These are phyloP conservation scores for Marasmius fiardii DNA, from an alignment of 1,284 basidiomycete species.

Conservation along the genomic window DNA sequence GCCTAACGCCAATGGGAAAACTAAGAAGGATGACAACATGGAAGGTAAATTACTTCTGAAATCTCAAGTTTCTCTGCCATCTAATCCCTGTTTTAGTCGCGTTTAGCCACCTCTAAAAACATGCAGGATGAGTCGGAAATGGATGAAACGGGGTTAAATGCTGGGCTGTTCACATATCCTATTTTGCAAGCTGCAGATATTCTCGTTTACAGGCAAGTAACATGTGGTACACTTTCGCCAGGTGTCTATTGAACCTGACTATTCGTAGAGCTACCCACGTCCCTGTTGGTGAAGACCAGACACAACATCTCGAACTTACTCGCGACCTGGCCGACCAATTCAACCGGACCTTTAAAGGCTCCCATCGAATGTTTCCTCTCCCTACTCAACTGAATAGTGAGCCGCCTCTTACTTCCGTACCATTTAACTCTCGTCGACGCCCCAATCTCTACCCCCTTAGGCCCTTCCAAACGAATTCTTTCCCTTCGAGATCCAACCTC, in stretches of 20 bases:
- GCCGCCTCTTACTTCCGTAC: slow-evolving; percentile 21
- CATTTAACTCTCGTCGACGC: too few relatives aligned
- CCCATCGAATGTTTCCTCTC: slow-evolving; percentile 62
- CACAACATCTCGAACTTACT: slow-evolving; percentile 88
- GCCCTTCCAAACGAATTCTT: slow-evolving; percentile 73
- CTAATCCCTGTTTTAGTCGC: slow-evolving; percentile 46
- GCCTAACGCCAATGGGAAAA: slow-evolving; percentile 80
- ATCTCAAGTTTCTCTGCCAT: background rate
- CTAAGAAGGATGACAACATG: slow-evolving; percentile 92
- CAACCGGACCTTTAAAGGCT: slow-evolving; percentile 61
- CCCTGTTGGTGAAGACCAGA: slow-evolving; percentile 94
- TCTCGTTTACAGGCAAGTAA: slow-evolving; percentile 71
- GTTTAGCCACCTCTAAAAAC: slow-evolving; percentile 73
- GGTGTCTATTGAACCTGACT: slow-evolving; percentile 8
- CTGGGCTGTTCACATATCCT: slow-evolving; percentile 90
- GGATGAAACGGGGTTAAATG: slow-evolving; percentile 78
- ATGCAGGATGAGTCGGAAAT: slow-evolving; percentile 73
- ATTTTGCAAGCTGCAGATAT: slow-evolving; percentile 95
- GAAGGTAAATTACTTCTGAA: slow-evolving; percentile 64
- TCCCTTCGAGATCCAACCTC: slow-evolving; percentile 82
- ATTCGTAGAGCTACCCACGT: slow-evolving; percentile 79
- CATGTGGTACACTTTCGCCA: background rate
- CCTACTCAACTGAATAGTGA: slow-evolving; percentile 77
- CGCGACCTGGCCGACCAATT: slow-evolving; percentile 84
- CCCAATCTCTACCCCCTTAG: slow-evolving; percentile 34